Percentiles rank a stretch among this genome's conserved stretches.
Evolutionary conservation across 1,284 basidiomycete genomes (phyloP).

Genomic region (Macrocystidia cucumis): DNA sequence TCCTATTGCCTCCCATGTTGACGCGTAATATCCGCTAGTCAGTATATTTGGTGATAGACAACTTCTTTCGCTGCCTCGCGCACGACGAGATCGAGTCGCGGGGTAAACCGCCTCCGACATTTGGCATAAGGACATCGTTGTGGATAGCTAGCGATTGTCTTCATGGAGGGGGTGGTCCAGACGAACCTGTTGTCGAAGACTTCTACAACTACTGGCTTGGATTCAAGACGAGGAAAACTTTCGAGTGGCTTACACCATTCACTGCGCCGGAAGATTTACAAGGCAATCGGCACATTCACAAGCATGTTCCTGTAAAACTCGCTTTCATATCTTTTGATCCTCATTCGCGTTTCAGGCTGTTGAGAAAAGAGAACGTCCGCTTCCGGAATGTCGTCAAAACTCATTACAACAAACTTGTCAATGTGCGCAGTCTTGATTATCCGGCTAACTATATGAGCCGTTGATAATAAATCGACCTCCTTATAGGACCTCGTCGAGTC

Average conservation of each 20-base stretch:
- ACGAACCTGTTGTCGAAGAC: slow-evolving; percentile 7
- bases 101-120: slow-evolving; percentile 5
- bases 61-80: slow-evolving; percentile 13
- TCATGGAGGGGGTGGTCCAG: not conserved
- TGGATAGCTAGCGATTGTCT: slow-evolving; percentile 11
- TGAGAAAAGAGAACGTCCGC: too few relatives aligned
- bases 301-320: too few relatives aligned
- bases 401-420: too few relatives aligned
- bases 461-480: too few relatives aligned
- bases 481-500: too few relatives aligned
- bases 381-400: too few relatives aligned
- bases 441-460: too few relatives aligned
- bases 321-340: too few relatives aligned
- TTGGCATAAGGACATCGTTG: slow-evolving; percentile 9
- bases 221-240: slow-evolving; percentile 12
- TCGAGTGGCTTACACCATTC: slow-evolving; percentile 14
- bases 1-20: not conserved
- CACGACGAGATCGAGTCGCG: slow-evolving; percentile 12
- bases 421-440: too few relatives aligned
- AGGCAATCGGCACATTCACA: too few relatives aligned
- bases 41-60: slow-evolving; percentile 1
- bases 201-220: slow-evolving; percentile 13
- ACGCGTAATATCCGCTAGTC: not conserved
- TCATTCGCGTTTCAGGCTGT: too few relatives aligned
- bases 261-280: too few relatives aligned